Evolutionary conservation across 1,284 basidiomycete genomes (phyloP).

Genomic region (Rhodotorula sp.): DNA sequence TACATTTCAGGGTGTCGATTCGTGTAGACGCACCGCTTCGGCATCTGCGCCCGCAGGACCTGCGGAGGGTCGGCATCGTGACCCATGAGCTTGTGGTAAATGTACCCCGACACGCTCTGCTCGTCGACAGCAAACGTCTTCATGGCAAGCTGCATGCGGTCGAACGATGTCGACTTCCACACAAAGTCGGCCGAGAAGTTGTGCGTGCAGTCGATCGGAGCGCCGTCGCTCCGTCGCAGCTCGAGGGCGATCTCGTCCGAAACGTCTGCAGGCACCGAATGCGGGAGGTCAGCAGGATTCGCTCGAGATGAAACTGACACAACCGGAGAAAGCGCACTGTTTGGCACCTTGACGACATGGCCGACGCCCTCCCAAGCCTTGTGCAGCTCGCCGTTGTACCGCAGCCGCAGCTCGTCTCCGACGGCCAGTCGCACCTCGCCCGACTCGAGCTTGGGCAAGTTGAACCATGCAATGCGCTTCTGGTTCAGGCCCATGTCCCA

Average conservation of each 20-base stretch:
- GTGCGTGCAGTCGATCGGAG: constrained; percentile 90
- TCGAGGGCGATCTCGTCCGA: constrained; percentile 98
- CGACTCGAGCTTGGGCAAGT: constrained; percentile 92
- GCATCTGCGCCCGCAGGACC: constrained; percentile 81
- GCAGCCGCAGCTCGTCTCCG: constrained; percentile 89
- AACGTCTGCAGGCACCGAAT: constrained; percentile 63
- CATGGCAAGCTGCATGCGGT: constrained; percentile 99
- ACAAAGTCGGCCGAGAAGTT: constrained; percentile 97
- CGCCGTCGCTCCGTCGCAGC: constrained; percentile 83
- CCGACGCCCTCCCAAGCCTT: constrained; percentile 96
- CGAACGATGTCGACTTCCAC: constrained; percentile 99
- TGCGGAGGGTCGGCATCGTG: constrained; percentile 88
- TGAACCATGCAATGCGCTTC: constrained; percentile 96
- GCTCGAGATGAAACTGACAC: background rate
- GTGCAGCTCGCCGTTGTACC: constrained; percentile 84
- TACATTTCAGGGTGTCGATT: too few species aligned
- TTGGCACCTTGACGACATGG: constrained; percentile 99
- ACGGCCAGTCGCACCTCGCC: constrained; percentile 96
- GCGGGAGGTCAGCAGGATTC: background rate
- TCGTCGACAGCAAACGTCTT: constrained; percentile 99
- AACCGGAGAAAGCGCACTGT: constrained; percentile 63
- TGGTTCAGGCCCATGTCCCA: constrained; percentile 99
- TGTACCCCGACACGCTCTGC: constrained; percentile 97
- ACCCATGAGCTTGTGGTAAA: constrained; percentile 96
- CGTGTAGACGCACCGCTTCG: constrained; percentile 61